phyloP scores from a whole-genome alignment of 192 early-diverging fungal genomes.

The Diversispora eburnea region DNA sequence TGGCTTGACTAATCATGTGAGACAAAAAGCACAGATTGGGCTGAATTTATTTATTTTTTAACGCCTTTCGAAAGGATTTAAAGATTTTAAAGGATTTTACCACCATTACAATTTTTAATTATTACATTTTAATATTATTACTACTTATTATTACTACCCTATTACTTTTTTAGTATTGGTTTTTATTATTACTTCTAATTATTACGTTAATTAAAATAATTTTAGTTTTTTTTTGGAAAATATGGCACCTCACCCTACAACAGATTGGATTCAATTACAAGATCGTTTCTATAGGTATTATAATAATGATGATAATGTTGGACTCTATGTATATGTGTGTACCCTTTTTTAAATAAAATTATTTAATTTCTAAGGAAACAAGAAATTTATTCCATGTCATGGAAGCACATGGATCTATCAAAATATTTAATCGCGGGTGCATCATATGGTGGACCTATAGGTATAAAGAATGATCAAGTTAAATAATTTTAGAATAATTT shows the following conservation, averaged over 20 bases:
- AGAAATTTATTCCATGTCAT: conserved; percentile 83
- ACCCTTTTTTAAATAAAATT: background rate
- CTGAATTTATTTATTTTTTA: too few species aligned
- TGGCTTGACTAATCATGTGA: too few species aligned
- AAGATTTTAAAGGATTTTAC: too few species aligned
- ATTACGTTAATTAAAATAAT: too few species aligned
- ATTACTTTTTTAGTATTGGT: too few species aligned
- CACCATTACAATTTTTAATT: too few species aligned
- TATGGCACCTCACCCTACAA: conserved; percentile 56
- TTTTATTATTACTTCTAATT: too few species aligned
- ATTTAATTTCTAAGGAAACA: conserved; percentile 51
- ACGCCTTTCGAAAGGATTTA: too few species aligned
- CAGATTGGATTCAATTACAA: conserved; percentile 57
- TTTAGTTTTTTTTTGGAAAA: background rate
- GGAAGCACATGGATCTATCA: conserved; percentile 84
- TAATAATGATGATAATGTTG: background rate
- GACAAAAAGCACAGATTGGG: too few species aligned
- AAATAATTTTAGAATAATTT: background rate
- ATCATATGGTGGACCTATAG: conserved; percentile 90
- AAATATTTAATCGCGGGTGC: conserved; percentile 81
- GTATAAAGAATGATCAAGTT: conserved; percentile 40
- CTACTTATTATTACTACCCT: too few species aligned
- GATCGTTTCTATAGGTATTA: conserved; percentile 58
- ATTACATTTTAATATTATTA: too few species aligned
- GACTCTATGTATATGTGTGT: too few species aligned